Evolutionary conservation across 768 basidiomycete species (phyloP), one percentile per base, ranked within the genome.

Genomic region (Cubamyces lactineus): DNA sequence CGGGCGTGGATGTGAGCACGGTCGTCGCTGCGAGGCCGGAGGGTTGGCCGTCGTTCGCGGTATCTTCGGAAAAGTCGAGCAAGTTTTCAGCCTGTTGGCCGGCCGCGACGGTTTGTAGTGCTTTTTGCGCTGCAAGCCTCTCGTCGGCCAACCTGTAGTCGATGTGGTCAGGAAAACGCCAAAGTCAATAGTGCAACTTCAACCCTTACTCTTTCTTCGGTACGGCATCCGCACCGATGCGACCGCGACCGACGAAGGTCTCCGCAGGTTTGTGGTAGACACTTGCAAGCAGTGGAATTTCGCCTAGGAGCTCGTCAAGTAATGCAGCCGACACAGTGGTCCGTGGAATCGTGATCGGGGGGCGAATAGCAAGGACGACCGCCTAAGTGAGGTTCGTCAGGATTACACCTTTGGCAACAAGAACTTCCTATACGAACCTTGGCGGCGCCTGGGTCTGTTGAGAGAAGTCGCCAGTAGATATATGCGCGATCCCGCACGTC

Each of bases 211-310:
- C 88, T 74, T 82, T 88, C 68, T 81, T 79, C 65, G 86, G 84
- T 67, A 96, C 79, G 6, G 89, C 80, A 67, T 95, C 93, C 0
- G 87, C 92, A 8, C 94, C 89, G 59, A 98, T 80, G 50, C 96
- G 83, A 8, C 97, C 96, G 66, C 87, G 86, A 0, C 96, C 97
- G 58, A 99, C 86, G 70, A 99, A 99, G 0, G 97, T 98, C 72
- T 94, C 92, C 39, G 87, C 88, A 0, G 97, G 97, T 74, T 97
- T 98, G 78, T 99, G 97, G 72, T 99, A 99, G 2, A 96, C 94
- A 71, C 94, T 96, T 5, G 94, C 93, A 19, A 98, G 77, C 46
- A 84, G 87, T 1, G 93, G 94, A 21, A 98, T 84, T 72, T 98
- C 97, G 30, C 89, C 86, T 0, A 98, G 75, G 2, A 99, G 83